Base-by-base conservation (phyloP, 257 asterid genomes). In the Henckelia pumila region DNA sequence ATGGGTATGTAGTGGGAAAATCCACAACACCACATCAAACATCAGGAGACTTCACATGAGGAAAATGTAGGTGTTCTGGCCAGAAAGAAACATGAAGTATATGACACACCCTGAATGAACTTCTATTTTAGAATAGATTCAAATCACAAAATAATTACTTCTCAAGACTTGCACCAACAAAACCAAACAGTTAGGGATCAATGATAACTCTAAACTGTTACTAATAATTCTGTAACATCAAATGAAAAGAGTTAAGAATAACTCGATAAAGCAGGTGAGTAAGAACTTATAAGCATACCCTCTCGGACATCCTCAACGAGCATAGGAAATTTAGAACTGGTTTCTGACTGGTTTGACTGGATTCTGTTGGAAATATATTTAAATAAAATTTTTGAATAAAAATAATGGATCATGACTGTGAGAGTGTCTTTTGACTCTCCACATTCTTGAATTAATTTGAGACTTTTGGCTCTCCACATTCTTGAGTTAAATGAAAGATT, bases 231-330 rank as follows among this genome's bases (percentile, higher is more conserved):
- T 24, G 30, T 58, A 22, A 63, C 35, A 13, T 63, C 55, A 30
- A 62, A 21, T 10, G 47, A 40, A 70, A 68, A 70, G n/a, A 35
- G 59, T 10, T 19, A 21, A 17, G 30, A 52, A 56, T 4, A 66
- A 14, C 52, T 44, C 20, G 29, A 71, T 28, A 59, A 32, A 63
- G 70, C 59, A 61, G 4, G 65, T 14, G n/a, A 62, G 49, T 20
- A 25, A 69, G 64, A 71, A 78, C 93, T 89, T 77, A 92, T 97
- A 59, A 92, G 96, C 26, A 92, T 91, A 23, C 97, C 97, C 78
- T 89, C 98, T 73, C 73, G 86, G 69, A 92, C 73, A 53, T 92
- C 98, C 84, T 92, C 98, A 60, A 92, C 95, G 56, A 92, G 88
- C 98, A 92, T 92, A 71, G 83, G 95, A 78, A 92, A 92, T 71